Base-by-base conservation (phyloP, 2,329 filamentous ascomycete genomes). In the Aspergillus fructus region DNA sequence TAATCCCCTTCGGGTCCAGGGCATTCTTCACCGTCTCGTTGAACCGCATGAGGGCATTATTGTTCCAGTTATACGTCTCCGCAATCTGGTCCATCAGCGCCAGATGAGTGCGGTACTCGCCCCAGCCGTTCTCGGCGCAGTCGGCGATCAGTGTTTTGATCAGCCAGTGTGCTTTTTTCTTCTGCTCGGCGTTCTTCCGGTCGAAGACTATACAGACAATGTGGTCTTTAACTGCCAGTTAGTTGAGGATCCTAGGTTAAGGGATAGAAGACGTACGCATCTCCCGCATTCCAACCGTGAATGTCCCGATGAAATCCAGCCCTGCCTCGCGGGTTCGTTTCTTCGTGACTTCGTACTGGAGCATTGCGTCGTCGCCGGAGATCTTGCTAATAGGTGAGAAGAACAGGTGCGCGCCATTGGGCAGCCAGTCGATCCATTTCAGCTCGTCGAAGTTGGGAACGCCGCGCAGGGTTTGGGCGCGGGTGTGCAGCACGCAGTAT, bases 141-240 rank as follows among this genome's bases (percentile, higher is more conserved):
- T 79, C 74, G 8, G 73, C 71, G 21, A 78, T 75, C 56, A 76
- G 63, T 6, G 72, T 72, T 11, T 59, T 59, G 58, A 81, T 77
- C 12, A 78, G 60, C 56, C 64, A 62, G 58, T 75, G 67, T 11
- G 74, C 73, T 51, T 72, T 68, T 19, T 71, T 60, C 61, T 79
- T 75, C 47, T 67, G 62, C 1, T 77, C 73, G 0, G 71, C 62
- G 34, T 80, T 72, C 39, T 74, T 72, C 5, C 77, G 72, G 59
- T 85, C 76, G 64, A 81, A 85, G 13, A 83, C 75, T 42, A 85
- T 79, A 56, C 80, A 80, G 3, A 82, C 77, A 17, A 56, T 39
- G 45, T 47, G 45, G 45, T 47, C 43, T 47, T 6, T 6, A 45
- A 21, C 21, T 21, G 3, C 4, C 21, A 3, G 21, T 21, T 21